Percentiles rank a stretch among this genome's conserved stretches.
phyloP scores from a whole-genome alignment of 805 yeast genomes.

The Candida ortonii region DNA sequence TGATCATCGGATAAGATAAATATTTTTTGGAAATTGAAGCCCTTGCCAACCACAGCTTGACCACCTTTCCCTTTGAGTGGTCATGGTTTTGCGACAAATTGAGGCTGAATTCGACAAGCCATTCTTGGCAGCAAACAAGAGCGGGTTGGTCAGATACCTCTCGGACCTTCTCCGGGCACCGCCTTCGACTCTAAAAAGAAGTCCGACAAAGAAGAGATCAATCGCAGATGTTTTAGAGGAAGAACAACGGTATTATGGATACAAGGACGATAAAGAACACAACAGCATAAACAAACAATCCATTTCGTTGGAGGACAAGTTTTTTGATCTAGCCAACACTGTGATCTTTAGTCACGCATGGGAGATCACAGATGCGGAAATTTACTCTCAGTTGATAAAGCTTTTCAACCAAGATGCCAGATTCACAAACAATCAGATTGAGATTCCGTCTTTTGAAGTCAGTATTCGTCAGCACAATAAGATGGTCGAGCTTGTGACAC shows the following conservation, averaged over 20 bases:
- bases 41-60: too few relatives aligned
- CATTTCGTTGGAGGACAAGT: conserved; percentile 2
- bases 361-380: conserved; percentile 1
- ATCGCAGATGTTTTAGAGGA: conserved; percentile 19
- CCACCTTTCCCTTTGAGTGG: too few relatives aligned
- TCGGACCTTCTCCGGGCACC: conserved; percentile 1
- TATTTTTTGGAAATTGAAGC: too few relatives aligned
- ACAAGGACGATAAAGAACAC: conserved; percentile 4
- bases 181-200: conserved; percentile 5
- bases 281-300: background rate
- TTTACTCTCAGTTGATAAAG: conserved; percentile 4
- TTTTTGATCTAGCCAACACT: conserved; percentile 4
- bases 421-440: conserved; percentile 1
- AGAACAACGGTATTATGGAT: conserved; percentile 15
- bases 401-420: too few relatives aligned
- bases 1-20: too few relatives aligned
- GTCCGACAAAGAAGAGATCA: conserved; percentile 12
- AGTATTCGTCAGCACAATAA: conserved; percentile 5
- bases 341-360: conserved; percentile 6
- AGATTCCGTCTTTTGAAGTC: conserved; percentile 13
- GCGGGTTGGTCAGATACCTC: conserved; percentile 3
- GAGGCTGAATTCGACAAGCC: too few relatives aligned
- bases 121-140: background rate
- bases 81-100: too few relatives aligned
- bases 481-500: conserved; percentile 5